Conservation (phyloP, 352 stramenopile genomes). For the Phytophthora constricta region DNA sequence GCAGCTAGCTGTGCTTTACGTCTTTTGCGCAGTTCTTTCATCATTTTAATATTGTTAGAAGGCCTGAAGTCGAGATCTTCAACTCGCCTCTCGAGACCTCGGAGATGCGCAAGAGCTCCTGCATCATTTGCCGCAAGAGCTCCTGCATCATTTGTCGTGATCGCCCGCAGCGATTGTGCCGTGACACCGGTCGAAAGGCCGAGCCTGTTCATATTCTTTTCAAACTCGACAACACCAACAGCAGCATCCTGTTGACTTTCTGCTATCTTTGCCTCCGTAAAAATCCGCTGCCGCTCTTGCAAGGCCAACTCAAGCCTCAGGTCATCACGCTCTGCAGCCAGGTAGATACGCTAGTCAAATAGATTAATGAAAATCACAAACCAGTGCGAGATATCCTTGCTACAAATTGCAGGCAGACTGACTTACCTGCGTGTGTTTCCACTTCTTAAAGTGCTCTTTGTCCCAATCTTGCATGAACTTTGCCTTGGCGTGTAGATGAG, state of each 20-base stretch:
- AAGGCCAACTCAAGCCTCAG: constrained; percentile 69
- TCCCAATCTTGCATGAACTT: constrained; percentile 74
- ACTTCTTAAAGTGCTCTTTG: constrained; percentile 54
- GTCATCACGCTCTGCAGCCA: constrained; percentile 54
- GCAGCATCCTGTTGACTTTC: constrained; percentile 46
- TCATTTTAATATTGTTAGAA: constrained; percentile 85
- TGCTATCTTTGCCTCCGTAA: constrained; percentile 29
- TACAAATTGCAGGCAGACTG: no score
- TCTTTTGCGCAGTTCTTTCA: constrained; percentile 79
- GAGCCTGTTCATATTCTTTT: constrained; percentile 71
- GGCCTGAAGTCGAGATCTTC: constrained; percentile 67
- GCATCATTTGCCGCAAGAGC: constrained; percentile 40
- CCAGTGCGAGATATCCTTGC: no score
- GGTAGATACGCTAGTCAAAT: constrained; percentile 29
- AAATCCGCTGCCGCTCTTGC: constrained; percentile 49
- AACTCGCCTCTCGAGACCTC: constrained; percentile 52
- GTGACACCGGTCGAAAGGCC: constrained; percentile 34
- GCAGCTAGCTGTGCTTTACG: constrained; percentile 68
- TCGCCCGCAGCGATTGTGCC: constrained; percentile 43
- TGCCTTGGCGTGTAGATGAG: constrained; percentile 65
- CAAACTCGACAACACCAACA: constrained; percentile 60
- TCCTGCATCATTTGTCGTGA: constrained; percentile 46
- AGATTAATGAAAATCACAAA: not conserved
- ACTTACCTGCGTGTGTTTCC: constrained; percentile 64
- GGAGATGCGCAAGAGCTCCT: constrained; percentile 49